A percentile compares a stretch with the other conserved stretches of the same genome.
Conservation (phyloP, 2,329 filamentous ascomycete species). For the Emericellopsis cladophorae region DNA sequence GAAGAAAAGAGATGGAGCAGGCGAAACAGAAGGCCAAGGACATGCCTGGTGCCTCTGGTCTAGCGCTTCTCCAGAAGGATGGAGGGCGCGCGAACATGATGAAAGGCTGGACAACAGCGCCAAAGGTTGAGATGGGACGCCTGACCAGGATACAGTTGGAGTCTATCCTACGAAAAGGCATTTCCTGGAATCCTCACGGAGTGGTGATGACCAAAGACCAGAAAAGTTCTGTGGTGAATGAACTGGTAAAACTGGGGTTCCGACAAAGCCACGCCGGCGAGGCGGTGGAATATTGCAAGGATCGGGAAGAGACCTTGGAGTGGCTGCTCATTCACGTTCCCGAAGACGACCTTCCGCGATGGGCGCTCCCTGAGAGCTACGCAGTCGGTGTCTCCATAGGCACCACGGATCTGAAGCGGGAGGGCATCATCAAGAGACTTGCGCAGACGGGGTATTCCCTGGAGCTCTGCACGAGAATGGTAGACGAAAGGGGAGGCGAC, state of each 20-base stretch:
- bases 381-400: conserved; percentile 80
- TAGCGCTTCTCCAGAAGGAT: conserved; percentile 36
- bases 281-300: conserved; percentile 76
- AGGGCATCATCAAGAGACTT: conserved; percentile 72
- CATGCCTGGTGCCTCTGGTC: conserved; percentile 43
- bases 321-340: conserved; percentile 96
- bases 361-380: conserved; percentile 87
- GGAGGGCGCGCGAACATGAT: conserved; percentile 30
- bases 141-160: conserved; percentile 71
- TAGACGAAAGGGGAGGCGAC: conserved; percentile 57
- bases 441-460: conserved; percentile 72
- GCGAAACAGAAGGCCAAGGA: conserved; percentile 55
- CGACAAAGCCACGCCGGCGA: conserved; percentile 83
- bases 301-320: conserved; percentile 83
- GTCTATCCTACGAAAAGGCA: conserved; percentile 60
- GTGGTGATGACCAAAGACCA: conserved; percentile 49
- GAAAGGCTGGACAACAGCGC: conserved; percentile 72
- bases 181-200: conserved; percentile 77
- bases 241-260: conserved; percentile 72
- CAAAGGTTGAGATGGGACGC: conserved; percentile 87
- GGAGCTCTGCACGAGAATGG: conserved; percentile 69
- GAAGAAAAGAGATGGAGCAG: conserved; percentile 57
- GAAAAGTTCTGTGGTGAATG: conserved; percentile 51
- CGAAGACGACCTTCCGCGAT: conserved; percentile 87
- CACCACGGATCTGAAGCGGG: conserved; percentile 66